Evolutionary conservation across 768 basidiomycete species (phyloP).

Genomic region (Lenzites betulinus): DNA sequence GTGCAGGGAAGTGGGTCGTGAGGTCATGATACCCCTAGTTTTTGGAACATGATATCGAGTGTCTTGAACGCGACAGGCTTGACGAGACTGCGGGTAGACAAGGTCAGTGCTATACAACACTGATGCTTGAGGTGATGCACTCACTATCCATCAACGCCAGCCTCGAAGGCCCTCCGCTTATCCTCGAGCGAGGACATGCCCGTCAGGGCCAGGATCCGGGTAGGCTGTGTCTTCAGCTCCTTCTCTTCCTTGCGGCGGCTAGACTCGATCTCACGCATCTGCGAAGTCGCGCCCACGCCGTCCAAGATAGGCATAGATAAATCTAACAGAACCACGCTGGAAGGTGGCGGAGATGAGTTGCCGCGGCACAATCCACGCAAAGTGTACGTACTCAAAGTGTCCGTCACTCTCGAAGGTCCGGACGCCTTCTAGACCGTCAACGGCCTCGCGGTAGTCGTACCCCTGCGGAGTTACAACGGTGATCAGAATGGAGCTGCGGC

Average conservation of each 20-base stretch:
- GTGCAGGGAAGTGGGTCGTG: not conserved
- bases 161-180: constrained; percentile 87
- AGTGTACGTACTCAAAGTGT: constrained; percentile 76
- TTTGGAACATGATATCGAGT: constrained; percentile 80
- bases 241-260: constrained; percentile 32
- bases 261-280: constrained; percentile 78
- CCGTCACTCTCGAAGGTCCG: constrained; percentile 68
- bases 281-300: constrained; percentile 80
- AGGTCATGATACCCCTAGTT: constrained; percentile 54
- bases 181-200: constrained; percentile 94
- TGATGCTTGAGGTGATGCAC: constrained; percentile 36
- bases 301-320: constrained; percentile 94
- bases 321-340: constrained; percentile 83
- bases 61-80: constrained; percentile 97
- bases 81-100: constrained; percentile 60
- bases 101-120: not conserved
- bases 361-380: not conserved
- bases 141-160: constrained; percentile 94
- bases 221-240: constrained; percentile 21
- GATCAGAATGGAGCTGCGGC: not conserved
- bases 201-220: constrained; percentile 83
- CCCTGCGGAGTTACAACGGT: constrained; percentile 42
- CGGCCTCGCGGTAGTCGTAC: constrained; percentile 75
- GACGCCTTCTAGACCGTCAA: constrained; percentile 86
- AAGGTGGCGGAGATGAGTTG: constrained; percentile 1